phyloP scores from a whole-genome alignment of 2,329 filamentous ascomycete genomes.

The Cladophialophora chaetospira region DNA sequence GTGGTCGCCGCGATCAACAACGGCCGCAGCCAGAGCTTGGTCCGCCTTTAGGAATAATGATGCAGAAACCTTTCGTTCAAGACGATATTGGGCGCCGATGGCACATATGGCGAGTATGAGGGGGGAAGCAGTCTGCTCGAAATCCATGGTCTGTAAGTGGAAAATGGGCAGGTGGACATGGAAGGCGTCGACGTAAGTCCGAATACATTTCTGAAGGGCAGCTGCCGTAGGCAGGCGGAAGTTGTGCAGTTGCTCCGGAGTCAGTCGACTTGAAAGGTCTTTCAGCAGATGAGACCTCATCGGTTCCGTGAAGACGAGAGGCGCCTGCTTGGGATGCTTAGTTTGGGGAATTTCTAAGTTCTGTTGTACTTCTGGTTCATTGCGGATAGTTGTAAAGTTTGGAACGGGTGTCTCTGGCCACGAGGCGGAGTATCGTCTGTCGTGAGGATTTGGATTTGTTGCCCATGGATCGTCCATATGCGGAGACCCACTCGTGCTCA shows the following conservation, averaged over 20 bases:
- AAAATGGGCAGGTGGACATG: slow-evolving; percentile 40
- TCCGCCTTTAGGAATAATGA: slow-evolving; percentile 23
- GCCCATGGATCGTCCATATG: slow-evolving; percentile 5
- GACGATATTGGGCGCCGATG: slow-evolving; percentile 40
- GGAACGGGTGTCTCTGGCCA: not conserved
- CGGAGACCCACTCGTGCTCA: slow-evolving; percentile 1
- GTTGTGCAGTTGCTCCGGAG: slow-evolving; percentile 7
- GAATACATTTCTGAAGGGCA: slow-evolving; percentile 36
- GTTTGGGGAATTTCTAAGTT: slow-evolving; percentile 5
- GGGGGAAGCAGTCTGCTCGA: slow-evolving; percentile 35
- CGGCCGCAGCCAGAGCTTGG: slow-evolving; percentile 12
- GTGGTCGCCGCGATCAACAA: slow-evolving; percentile 1
- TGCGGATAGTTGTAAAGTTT: not conserved
- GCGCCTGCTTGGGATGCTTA: slow-evolving; percentile 5
- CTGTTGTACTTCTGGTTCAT: not conserved
- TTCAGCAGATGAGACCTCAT: slow-evolving; percentile 21
- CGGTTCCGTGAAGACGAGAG: slow-evolving; percentile 24
- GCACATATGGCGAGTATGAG: slow-evolving; percentile 41
- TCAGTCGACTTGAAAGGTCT: slow-evolving; percentile 22
- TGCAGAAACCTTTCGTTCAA: slow-evolving; percentile 38
- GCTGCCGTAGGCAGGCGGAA: slow-evolving; percentile 19
- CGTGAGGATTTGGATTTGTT: not conserved
- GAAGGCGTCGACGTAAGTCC: slow-evolving; percentile 39
- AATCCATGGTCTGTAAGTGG: slow-evolving; percentile 38
- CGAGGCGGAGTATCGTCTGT: not conserved